A percentile compares a stretch with the other conserved stretches of the same genome.
These are phyloP conservation scores for Bothriochloa decipiens DNA, from an alignment of 176 grass and related monocot species.

Conservation along the genomic window DNA sequence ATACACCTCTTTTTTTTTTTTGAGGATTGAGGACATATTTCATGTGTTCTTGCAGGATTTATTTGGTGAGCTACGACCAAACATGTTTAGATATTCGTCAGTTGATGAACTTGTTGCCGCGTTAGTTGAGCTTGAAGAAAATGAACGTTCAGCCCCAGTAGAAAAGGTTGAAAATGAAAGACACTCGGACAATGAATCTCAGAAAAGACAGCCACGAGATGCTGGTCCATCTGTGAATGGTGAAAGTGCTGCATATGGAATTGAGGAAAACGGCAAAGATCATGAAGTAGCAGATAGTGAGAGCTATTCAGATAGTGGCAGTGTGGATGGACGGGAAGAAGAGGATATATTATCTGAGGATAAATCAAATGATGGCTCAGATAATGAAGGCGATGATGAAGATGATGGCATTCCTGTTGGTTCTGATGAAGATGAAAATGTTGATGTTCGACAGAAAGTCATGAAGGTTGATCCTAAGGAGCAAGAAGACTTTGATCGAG, in stretches of 20 bases:
- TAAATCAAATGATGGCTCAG: constrained; percentile 80
- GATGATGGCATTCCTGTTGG: constrained; percentile 70
- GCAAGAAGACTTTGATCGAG: constrained; percentile 93
- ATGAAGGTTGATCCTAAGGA: constrained; percentile 87
- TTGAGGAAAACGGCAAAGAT: constrained; percentile 64
- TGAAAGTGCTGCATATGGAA: constrained; percentile 58
- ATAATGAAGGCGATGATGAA: constrained; percentile 85
- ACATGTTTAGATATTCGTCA: constrained; percentile 89
- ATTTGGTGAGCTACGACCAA: constrained; percentile 74
- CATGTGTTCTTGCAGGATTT: constrained; percentile 74
- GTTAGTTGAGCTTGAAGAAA: constrained; percentile 85
- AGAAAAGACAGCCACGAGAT: constrained; percentile 52
- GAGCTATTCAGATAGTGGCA: constrained; percentile 88
- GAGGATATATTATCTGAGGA: constrained; percentile 84
- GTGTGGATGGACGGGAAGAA: constrained; percentile 72
- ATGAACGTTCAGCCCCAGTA: constrained; percentile 55
- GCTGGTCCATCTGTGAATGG: constrained; percentile 47
- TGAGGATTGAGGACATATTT: constrained; percentile 25
- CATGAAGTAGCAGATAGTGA: constrained; percentile 77
- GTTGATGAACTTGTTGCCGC: constrained; percentile 83
- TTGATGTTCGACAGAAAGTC: constrained; percentile 81
- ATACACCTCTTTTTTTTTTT: not conserved
- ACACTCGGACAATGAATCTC: constrained; percentile 69
- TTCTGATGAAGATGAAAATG: constrained; percentile 92
- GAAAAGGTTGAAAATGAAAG: constrained; percentile 67